Base-by-base conservation (phyloP, 192 early-diverging fungal species). In the Coemansia umbellata region DNA sequence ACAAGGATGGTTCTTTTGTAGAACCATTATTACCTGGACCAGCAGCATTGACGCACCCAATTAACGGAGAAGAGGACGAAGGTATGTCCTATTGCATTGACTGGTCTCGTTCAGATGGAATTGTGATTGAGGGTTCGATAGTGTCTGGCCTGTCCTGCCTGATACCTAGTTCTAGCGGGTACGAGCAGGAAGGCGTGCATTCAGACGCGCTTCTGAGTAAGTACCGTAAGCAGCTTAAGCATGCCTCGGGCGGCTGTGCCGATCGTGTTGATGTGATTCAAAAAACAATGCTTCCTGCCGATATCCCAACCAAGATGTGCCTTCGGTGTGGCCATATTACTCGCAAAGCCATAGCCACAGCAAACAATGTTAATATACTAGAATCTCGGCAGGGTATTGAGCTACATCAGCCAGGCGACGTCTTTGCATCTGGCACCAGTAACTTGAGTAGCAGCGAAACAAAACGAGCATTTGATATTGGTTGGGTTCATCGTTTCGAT, bases 71-170 rank as follows among this genome's bases (percentile, higher is more conserved):
- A 22, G 42, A 53, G 11, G 44, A 40, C 28, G 60, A 62, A 30
- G 31, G 37, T 10, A 61, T 76, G 65, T 53, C 73, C 4, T 76
- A 76, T 50, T 76, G 73, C 50, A 76, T 76, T 22, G 73, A 76
- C 53, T 76, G 73, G 73, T 59, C 73, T 5, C 73, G 73, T 10
- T 59, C 73, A 1, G 66, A 68, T 14, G 73, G 66, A n/a, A 42
- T 76, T 18, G 66, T 76, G 1, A 57, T 76, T 18, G 58, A 68
- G 37, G 36, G 60, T 26, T 27, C 67, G 8, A 17, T 30, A 3
- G 8, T 35, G 1, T 40, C 58, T 5, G 58, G 65, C 11, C 45
- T 56, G 18, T 47, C 53, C 10, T 27, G 41, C 40, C 23, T 41
- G 24, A 15, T 23, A 37, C 7, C 37, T 31, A 45, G 17, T 6